phyloP scores from a whole-genome alignment of 208 protist genomes.

The Leptomonas pyrrhocoris region DNA sequence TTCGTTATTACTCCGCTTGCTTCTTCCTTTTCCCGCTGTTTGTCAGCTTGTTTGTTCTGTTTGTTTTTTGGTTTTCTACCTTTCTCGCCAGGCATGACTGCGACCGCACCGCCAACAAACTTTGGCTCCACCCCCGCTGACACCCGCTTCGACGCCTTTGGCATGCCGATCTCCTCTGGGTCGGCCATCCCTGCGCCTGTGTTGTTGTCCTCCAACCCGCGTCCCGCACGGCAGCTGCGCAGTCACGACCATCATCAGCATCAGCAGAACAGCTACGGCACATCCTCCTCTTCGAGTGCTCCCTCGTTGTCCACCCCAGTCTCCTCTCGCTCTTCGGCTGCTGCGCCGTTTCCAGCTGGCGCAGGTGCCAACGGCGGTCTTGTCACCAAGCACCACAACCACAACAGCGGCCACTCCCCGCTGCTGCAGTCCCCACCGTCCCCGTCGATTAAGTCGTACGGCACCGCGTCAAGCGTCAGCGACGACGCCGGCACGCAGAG shows the following conservation, averaged over 20 bases:
- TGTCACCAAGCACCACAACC: background rate
- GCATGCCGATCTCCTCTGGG: background rate
- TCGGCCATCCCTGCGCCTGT: background rate
- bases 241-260: background rate
- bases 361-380: background rate
- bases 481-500: conserved; percentile 11
- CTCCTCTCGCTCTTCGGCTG: background rate
- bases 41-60: no score
- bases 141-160: background rate
- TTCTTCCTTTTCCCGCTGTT: no score
- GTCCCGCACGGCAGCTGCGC: background rate
- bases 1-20: no score
- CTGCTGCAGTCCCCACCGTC: conserved; percentile 1
- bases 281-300: background rate
- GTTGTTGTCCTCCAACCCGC: background rate
- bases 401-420: conserved; percentile 1
- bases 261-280: background rate
- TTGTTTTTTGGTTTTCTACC: background rate
- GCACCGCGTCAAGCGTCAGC: conserved; percentile 16
- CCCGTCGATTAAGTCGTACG: conserved; percentile 16
- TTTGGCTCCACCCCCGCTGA: background rate
- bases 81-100: background rate
- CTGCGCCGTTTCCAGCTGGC: background rate
- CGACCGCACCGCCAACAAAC: background rate
- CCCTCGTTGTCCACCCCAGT: background rate